Evolutionary conservation across 805 yeast species (phyloP), one percentile per base, ranked within the genome.

Genomic region (Metschnikowia peoriensis): DNA sequence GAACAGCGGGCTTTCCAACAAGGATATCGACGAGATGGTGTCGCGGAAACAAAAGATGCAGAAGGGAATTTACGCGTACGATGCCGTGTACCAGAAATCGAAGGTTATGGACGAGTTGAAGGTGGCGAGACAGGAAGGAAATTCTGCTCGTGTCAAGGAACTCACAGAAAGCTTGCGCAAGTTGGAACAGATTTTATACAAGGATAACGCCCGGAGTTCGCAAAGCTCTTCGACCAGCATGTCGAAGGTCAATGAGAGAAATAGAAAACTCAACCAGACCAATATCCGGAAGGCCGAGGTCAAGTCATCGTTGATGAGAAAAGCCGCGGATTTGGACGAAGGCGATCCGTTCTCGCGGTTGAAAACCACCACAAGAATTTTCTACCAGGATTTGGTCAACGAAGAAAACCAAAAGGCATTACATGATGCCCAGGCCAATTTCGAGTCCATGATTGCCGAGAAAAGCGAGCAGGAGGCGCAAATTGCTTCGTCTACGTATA

Each of bases 271-370:
- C 57, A 93, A 93, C 69, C 85, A 84, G 66, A 84, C 84, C 47
- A 82, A 81, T 45, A 83, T 91, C 60, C 84, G 96, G 64, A 79
- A 80, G 61, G 97, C 96, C 0, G 97, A 92, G 66, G 69, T 83
- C 41, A 76, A 76, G 60, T 83, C 87, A 45, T 78, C 80, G 17
- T 85, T 81, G 49, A 74, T 71, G 65, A 79, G 85, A 59, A 82
- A 70, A 60, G 46, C 57, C 14, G 58, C 77, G 51, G 74, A 61
- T 41, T 70, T 71, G 52, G 76, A 81, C 49, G 82, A 78, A 61
- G 76, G 76, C 8, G 89, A 94, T 72, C 98, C 99, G 22, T 94
- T 94, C 70, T 83, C 88, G 59, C 84, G 98, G 67, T 80, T 94
- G 65, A 86, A 89, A 66, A 93, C 98, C 1, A 87, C 84, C 55